Base-by-base conservation (phyloP, 805 yeast species). In the Cyberlindnera subsufficiens region DNA sequence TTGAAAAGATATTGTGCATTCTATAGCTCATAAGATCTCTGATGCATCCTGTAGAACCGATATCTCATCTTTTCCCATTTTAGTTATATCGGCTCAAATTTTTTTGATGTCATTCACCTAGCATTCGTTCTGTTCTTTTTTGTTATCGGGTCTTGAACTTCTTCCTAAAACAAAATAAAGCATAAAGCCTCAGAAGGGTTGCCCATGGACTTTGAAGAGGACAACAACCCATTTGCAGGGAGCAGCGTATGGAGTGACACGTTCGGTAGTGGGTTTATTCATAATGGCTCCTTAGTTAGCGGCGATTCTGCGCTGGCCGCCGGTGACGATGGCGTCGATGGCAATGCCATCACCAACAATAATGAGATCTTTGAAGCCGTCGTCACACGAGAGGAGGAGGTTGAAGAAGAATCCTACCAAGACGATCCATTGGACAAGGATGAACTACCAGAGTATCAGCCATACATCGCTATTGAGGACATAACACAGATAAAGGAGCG, bases 401-500 rank as follows among this genome's bases (percentile, higher is more conserved):
- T 20, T 9, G 36, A 29, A 10, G 35, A 42, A 15, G 39, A 36
- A 5, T 11, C 5, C 16, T 32, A 34, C 17, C 25, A 20, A 14
- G 16, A 19, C 4, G 25, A 16, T 5, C 10, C 18, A 32, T 18
- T 16, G 6, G 32, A 32, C 17, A 30, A 29, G 13, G 22, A 17
- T 29, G 30, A 27, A 27, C 33, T 31, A 15, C 30, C 13, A 13
- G 32, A 42, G 11, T 34, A 35, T 34, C 14, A 11, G 10, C 45
- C 40, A 17, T 40, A 20, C 37, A 43, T 46, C 15, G 46, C 39
- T 19, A 36, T 47, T 19, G 37, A 42, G 14, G 43, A 44, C 38
- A 20, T 42, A 40, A 78, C 81, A 4, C 84, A 81, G 54, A 74
- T 84, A 29, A 77, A 74, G 44, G 95, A 86, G 50, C 71, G 70